These are phyloP conservation scores for Trichoderma cornu-damae DNA, from an alignment of 2,329 filamentous ascomycete species.

Conservation along the genomic window DNA sequence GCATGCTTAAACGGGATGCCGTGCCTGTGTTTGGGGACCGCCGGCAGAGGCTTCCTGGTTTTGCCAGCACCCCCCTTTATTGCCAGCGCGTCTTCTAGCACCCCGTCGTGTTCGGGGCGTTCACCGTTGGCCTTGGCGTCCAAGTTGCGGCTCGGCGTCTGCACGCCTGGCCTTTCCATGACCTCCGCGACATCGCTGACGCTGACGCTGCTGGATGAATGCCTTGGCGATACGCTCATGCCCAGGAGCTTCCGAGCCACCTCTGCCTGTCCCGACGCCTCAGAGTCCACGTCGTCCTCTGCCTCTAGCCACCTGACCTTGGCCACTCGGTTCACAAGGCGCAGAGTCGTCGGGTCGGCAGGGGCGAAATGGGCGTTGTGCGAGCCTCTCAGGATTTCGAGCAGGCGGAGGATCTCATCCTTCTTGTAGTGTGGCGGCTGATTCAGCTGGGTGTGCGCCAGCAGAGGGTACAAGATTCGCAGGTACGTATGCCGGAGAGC, in stretches of 20 bases:
- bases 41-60: conserved; percentile 46
- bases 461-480: conserved; percentile 81
- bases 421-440: conserved; percentile 87
- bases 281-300: conserved; percentile 34
- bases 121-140: background rate
- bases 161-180: conserved; percentile 74
- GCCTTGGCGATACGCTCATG: conserved; percentile 61
- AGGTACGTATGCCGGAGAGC: conserved; percentile 88
- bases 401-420: conserved; percentile 71
- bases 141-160: conserved; percentile 62
- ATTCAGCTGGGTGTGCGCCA: conserved; percentile 86
- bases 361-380: conserved; percentile 72
- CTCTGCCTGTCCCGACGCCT: conserved; percentile 36
- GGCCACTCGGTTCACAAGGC: conserved; percentile 69
- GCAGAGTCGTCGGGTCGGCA: conserved; percentile 71
- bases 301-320: conserved; percentile 64
- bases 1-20: conserved; percentile 42
- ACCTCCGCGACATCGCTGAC: conserved; percentile 74
- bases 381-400: conserved; percentile 62
- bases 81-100: conserved; percentile 20
- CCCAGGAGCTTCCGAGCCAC: conserved; percentile 60
- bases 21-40: conserved; percentile 53
- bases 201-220: conserved; percentile 68
- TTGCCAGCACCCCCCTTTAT: conserved; percentile 29
- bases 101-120: background rate